These are phyloP conservation scores for Carex scoparia DNA, from an alignment of 176 grass and related monocot species.

Conservation along the genomic window DNA sequence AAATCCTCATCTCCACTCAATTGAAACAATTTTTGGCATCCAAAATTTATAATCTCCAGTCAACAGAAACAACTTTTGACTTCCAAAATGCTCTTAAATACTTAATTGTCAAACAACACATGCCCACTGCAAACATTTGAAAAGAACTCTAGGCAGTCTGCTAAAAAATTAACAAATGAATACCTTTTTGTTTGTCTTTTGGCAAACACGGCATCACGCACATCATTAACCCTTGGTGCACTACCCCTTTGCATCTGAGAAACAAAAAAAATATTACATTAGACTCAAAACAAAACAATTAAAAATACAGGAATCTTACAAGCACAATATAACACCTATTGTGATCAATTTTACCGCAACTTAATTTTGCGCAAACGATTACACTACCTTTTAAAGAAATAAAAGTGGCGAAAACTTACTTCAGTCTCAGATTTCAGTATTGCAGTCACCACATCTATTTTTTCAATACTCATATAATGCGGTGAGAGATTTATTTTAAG, in stretches of 20 bases:
- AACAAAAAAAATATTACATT: not conserved
- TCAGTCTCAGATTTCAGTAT: not conserved
- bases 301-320: not conserved
- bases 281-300: not conserved
- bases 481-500: not conserved
- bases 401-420: not conserved
- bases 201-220: constrained; percentile 57
- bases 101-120: too few relatives aligned
- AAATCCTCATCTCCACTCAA: too few relatives aligned
- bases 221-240: not conserved
- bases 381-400: not conserved
- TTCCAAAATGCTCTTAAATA: too few relatives aligned
- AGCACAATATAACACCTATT: not conserved
- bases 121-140: too few relatives aligned
- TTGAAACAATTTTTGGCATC: too few relatives aligned
- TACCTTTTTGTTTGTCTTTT: constrained; percentile 56
- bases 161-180: not conserved
- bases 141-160: too few relatives aligned
- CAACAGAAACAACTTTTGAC: too few relatives aligned
- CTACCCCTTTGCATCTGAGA: not conserved
- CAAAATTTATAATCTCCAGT: too few relatives aligned
- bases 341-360: not conserved
- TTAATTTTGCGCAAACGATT: not conserved
- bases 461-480: not conserved
- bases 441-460: not conserved